These are phyloP conservation scores for Pouteria campechiana DNA, from an alignment of 179 eudicot species.

Conservation along the genomic window DNA sequence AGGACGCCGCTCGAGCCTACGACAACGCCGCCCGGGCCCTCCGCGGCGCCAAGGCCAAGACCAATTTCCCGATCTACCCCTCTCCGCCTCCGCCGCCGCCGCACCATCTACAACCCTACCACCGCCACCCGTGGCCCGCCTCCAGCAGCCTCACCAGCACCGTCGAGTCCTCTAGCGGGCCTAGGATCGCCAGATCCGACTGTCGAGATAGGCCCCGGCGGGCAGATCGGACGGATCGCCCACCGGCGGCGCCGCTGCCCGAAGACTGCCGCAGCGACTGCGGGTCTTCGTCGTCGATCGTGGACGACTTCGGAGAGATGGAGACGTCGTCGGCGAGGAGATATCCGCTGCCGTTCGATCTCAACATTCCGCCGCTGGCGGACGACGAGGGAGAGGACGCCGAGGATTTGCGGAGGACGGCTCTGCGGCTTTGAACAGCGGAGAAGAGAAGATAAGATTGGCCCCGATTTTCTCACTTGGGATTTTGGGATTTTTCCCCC, in stretches of 20 bases:
- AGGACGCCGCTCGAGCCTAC: constrained; percentile 75
- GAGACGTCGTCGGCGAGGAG: constrained; percentile 40
- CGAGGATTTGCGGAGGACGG: constrained; percentile 39
- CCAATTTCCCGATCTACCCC: constrained; percentile 36
- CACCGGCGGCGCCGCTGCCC: constrained; percentile 26
- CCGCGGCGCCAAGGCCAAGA: constrained; percentile 74
- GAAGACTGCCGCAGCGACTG: constrained; percentile 84
- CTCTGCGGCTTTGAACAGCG: constrained; percentile 60
- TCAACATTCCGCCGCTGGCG: constrained; percentile 48
- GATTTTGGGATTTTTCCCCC: too few relatives aligned
- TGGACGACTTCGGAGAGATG: constrained; percentile 46
- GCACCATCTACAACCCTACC: constrained; percentile 2
- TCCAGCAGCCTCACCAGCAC: constrained; percentile 68
- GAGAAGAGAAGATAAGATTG: too few relatives aligned
- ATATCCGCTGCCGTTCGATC: constrained; percentile 49
- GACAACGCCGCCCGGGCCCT: constrained; percentile 53
- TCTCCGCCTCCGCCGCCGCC: constrained; percentile 8
- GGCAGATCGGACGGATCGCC: constrained; percentile 10
- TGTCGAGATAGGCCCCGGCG: too few relatives aligned
- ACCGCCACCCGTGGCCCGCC: constrained; percentile 42
- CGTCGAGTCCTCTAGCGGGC: constrained; percentile 62
- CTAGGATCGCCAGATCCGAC: constrained; percentile 9
- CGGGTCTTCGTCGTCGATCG: constrained; percentile 72
- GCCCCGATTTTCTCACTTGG: too few relatives aligned
- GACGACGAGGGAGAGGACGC: constrained; percentile 21